Evolutionary conservation across 257 asterid genomes (phyloP).

Genomic region (Solanum ossicruentum): DNA sequence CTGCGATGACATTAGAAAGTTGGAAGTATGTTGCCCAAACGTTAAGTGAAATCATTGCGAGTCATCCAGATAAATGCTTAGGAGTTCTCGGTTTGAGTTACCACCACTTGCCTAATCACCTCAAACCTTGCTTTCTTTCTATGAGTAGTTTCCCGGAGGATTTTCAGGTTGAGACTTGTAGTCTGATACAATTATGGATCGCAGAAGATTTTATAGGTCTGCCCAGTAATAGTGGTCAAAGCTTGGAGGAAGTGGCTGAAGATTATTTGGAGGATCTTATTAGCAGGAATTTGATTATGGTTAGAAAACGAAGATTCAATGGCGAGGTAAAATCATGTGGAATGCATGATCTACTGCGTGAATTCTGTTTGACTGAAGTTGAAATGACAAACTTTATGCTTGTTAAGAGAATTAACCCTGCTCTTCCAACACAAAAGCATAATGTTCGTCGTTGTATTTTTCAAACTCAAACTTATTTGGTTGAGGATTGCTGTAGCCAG

Average conservation of each 20-base stretch:
- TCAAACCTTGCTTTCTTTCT: too few species aligned
- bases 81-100: too few species aligned
- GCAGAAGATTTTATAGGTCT: neutral
- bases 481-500: neutral
- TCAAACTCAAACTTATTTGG: neutral
- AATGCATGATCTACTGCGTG: neutral
- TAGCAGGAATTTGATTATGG: neutral
- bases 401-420: neutral
- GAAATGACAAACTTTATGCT: neutral
- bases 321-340: neutral
- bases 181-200: neutral
- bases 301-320: neutral
- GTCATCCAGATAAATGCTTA: too few species aligned
- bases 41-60: too few species aligned
- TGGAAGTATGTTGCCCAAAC: too few species aligned
- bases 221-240: too few species aligned
- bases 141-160: neutral
- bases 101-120: too few species aligned
- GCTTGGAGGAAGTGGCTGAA: neutral
- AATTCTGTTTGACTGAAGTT: neutral
- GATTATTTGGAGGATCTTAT: neutral
- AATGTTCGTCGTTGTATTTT: neutral
- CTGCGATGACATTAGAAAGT: too few species aligned
- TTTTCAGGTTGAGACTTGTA: neutral
- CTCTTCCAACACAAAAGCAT: neutral